A percentile compares a stretch with the other conserved stretches of the same genome.
Evolutionary conservation across 1,284 basidiomycete genomes (phyloP).

Genomic region (Meripilus lineatus): DNA sequence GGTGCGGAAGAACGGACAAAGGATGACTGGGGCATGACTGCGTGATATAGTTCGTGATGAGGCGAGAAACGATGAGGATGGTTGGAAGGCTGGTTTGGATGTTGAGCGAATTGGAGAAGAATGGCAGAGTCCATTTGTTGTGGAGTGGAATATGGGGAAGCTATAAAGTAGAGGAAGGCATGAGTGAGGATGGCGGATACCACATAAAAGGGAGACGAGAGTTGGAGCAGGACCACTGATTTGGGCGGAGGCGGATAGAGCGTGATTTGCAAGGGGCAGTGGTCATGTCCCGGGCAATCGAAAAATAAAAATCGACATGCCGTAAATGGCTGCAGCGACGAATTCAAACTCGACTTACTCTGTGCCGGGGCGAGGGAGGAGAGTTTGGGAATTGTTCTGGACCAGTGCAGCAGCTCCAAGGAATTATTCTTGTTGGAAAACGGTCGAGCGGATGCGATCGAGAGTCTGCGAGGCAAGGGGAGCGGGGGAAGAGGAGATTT

Average conservation of each 20-base stretch:
- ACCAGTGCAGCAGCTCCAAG: too few species aligned
- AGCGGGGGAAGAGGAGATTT: too few species aligned
- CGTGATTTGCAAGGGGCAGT: not conserved
- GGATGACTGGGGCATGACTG: constrained; percentile 18
- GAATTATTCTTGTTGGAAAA: too few species aligned
- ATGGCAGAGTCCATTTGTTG: constrained; percentile 4
- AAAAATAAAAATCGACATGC: too few species aligned
- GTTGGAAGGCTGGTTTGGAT: not conserved
- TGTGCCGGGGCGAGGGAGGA: too few species aligned
- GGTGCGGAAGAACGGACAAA: constrained; percentile 21
- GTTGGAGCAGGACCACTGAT: not conserved
- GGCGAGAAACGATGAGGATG: not conserved
- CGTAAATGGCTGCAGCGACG: too few species aligned
- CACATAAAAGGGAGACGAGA: constrained; percentile 1
- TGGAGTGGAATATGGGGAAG: not conserved
- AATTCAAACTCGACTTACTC: too few species aligned
- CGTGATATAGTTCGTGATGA: constrained; percentile 8
- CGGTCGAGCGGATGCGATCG: too few species aligned
- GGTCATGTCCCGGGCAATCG: too few species aligned
- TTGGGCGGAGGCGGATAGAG: not conserved
- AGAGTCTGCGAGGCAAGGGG: too few species aligned
- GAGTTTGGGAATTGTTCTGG: too few species aligned
- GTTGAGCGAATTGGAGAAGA: not conserved
- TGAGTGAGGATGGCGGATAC: constrained; percentile 1
- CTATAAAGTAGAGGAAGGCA: not conserved